Evolutionary conservation across 495 filamentous ascomycete species (phyloP).

Genomic region (Penicillium soppii): DNA sequence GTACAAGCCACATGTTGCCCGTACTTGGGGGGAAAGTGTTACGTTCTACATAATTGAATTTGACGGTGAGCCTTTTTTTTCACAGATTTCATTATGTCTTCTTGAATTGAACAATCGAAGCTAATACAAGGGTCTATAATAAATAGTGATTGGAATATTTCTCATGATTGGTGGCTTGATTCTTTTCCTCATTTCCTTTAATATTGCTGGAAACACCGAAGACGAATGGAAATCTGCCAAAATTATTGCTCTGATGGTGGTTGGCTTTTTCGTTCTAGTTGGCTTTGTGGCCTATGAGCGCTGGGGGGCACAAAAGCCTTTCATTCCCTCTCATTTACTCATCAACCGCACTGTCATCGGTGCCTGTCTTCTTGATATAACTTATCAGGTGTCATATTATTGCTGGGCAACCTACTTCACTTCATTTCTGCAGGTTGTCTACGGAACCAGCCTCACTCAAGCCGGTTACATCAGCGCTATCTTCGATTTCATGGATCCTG

Average conservation of each 20-base stretch:
- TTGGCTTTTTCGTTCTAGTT: conserved; percentile 54
- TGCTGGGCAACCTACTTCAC: conserved; percentile 59
- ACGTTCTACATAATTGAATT: conserved; percentile 56
- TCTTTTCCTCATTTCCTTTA: conserved; percentile 63
- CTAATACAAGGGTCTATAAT: neutral
- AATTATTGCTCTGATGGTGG: conserved; percentile 57
- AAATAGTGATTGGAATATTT: conserved; percentile 51
- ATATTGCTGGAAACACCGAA: conserved; percentile 42
- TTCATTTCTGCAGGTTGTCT: conserved; percentile 69
- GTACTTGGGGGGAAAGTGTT: conserved; percentile 38
- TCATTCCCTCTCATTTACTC: conserved; percentile 60
- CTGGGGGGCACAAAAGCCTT: conserved; percentile 50
- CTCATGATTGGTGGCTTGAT: conserved; percentile 56
- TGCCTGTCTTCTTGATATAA: conserved; percentile 55
- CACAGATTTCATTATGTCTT: neutral
- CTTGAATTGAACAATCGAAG: neutral
- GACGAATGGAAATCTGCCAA: conserved; percentile 49
- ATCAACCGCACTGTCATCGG: conserved; percentile 63
- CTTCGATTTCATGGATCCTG: conserved; percentile 49
- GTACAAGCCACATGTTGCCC: conserved; percentile 35
- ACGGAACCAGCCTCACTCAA: conserved; percentile 52
- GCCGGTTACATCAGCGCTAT: conserved; percentile 56
- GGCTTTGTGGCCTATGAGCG: conserved; percentile 58
- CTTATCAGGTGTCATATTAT: conserved; percentile 56
- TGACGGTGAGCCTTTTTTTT: conserved; percentile 38